Conservation (phyloP, 805 yeast species). For the Kregervanrija delftensis region DNA sequence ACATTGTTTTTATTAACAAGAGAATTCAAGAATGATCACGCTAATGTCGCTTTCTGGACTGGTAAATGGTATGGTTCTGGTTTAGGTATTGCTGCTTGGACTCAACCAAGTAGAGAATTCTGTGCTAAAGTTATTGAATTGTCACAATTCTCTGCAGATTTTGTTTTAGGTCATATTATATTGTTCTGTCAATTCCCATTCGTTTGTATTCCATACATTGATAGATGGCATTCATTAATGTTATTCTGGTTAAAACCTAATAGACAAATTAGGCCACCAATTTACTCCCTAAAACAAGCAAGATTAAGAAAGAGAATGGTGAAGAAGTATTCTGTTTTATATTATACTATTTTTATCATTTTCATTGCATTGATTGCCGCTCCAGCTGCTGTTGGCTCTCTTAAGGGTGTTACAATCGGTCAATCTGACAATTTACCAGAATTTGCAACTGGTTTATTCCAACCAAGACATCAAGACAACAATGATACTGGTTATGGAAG, state of each 20-base stretch:
- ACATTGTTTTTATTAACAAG: constrained; percentile 77
- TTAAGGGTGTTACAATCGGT: constrained; percentile 34
- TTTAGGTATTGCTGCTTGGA: constrained; percentile 86
- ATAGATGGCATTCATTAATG: constrained; percentile 97
- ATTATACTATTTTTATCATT: constrained; percentile 59
- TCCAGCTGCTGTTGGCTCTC: constrained; percentile 75
- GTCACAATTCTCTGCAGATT: constrained; percentile 96
- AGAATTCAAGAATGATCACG: constrained; percentile 91
- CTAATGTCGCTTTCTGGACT: constrained; percentile 99
- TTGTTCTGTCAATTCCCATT: constrained; percentile 87
- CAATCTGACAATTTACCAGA: constrained; percentile 26
- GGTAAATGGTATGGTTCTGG: constrained; percentile 98
- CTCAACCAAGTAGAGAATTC: constrained; percentile 95
- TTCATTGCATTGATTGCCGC: constrained; percentile 78
- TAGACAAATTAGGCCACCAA: constrained; percentile 96
- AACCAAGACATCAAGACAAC: constrained; percentile 75
- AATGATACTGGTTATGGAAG: constrained; percentile 72
- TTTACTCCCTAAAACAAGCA: constrained; percentile 93
- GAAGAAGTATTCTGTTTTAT: constrained; percentile 80
- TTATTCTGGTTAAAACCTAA: constrained; percentile 98
- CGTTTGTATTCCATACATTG: constrained; percentile 77
- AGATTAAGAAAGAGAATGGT: constrained; percentile 97
- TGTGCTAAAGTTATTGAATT: constrained; percentile 88
- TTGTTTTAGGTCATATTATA: constrained; percentile 83
- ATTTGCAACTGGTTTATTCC: constrained; percentile 63